Percentiles rank a stretch among this genome's conserved stretches.
Evolutionary conservation across 2,329 filamentous ascomycete species (phyloP).

Genomic region (Sporothrix phasma): DNA sequence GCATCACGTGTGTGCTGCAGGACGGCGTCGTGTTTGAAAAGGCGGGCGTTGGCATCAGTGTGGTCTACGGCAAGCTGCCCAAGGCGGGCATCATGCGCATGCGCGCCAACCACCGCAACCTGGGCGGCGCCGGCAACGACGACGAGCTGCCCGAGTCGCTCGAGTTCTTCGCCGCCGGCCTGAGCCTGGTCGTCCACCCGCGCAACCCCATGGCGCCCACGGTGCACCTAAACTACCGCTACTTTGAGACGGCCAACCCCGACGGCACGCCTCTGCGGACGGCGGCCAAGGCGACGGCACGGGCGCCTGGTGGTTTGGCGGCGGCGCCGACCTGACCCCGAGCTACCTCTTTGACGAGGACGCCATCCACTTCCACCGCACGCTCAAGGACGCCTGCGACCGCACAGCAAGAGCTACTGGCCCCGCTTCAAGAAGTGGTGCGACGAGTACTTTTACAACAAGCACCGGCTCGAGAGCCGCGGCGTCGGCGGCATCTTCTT

Average conservation of each 20-base stretch:
- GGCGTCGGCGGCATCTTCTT: constrained; percentile 98
- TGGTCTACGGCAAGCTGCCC: constrained; percentile 87
- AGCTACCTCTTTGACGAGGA: constrained; percentile 95
- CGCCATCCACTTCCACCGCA: constrained; percentile 90
- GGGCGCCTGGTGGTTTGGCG: constrained; percentile 97
- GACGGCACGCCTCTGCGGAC: constrained; percentile 50
- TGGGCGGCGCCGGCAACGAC: constrained; percentile 49
- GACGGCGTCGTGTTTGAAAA: constrained; percentile 98
- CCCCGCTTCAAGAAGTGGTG: constrained; percentile 96
- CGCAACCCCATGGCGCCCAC: constrained; percentile 95
- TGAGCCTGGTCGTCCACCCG: constrained; percentile 89
- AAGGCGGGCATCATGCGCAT: constrained; percentile 84
- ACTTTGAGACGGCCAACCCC: constrained; percentile 89
- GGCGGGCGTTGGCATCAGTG: constrained; percentile 86
- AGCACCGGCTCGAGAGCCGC: constrained; percentile 76
- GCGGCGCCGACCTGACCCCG: constrained; percentile 87
- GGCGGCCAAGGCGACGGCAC: constrained; percentile 43
- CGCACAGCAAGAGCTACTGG: constrained; percentile 89
- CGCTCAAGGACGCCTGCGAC: constrained; percentile 87
- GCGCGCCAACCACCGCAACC: constrained; percentile 87
- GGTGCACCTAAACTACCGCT: constrained; percentile 95
- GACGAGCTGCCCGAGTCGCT: constrained; percentile 54
- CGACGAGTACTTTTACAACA: constrained; percentile 92
- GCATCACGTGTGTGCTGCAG: constrained; percentile 88
- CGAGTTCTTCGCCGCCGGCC: constrained; percentile 88